Evolutionary conservation across 495 filamentous ascomycete genomes (phyloP).

Genomic region (Margaritispora aquatica): DNA sequence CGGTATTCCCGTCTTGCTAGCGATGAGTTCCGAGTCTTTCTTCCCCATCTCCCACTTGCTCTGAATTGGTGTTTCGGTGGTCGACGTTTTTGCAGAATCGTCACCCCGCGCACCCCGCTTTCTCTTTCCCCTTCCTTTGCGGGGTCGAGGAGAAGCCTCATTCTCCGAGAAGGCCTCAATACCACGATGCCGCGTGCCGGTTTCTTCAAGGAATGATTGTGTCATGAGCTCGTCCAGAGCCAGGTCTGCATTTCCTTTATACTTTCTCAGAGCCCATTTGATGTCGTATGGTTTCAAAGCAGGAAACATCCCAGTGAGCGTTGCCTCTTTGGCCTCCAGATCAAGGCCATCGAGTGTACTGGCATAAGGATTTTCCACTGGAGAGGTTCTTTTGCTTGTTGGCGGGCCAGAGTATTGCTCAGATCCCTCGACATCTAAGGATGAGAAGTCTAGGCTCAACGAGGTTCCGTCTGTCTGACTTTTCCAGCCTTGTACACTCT

Average conservation of each 20-base stretch:
- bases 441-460: conserved; percentile 11
- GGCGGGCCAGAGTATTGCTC: conserved; percentile 10
- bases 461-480: conserved; percentile 16
- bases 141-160: conserved; percentile 24
- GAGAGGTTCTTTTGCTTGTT: conserved; percentile 7
- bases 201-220: conserved; percentile 61
- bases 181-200: conserved; percentile 55
- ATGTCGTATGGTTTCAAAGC: conserved; percentile 57
- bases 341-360: conserved; percentile 38
- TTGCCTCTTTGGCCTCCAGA: conserved; percentile 47
- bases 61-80: conserved; percentile 28
- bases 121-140: conserved; percentile 40
- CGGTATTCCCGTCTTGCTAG: conserved; percentile 39
- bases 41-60: conserved; percentile 46
- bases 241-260: conserved; percentile 51
- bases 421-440: conserved; percentile 27
- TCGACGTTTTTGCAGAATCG: conserved; percentile 1
- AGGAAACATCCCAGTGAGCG: conserved; percentile 65
- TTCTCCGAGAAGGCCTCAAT: conserved; percentile 69
- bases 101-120: conserved; percentile 24
- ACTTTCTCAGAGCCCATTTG: conserved; percentile 56
- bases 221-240: conserved; percentile 81
- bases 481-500: conserved; percentile 17
- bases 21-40: conserved; percentile 55
- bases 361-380: conserved; percentile 4